Evolutionary conservation across 768 basidiomycete species (phyloP), one percentile per base, ranked within the genome.

Genomic region (Trametes maxima): DNA sequence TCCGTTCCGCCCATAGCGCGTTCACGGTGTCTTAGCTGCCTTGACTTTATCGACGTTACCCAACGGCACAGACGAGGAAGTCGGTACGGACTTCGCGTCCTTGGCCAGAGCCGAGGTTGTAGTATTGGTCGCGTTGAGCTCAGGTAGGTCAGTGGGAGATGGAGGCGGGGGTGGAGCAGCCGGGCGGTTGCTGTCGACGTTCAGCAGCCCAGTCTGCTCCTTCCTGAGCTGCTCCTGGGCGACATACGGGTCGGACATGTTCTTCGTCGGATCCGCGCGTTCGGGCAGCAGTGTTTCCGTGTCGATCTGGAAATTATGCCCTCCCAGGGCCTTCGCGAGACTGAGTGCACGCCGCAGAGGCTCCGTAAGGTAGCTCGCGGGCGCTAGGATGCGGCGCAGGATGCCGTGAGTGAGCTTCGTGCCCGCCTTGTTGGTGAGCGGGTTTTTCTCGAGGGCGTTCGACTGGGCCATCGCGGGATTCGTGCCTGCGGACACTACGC

Each of bases 131-230:
- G 36, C 48, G 36, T 57, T 57, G 25, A 46, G 19, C 55, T 33
- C 28, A 33, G 59, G 55, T 45, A 39, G 45, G 17, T 14, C 45
- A 13, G 28, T n/a, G 17, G 37, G 33, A 35, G 42, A 44, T 5
- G 46, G 21, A 2, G 52, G 21, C 6, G 44, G 35, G 17, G 57
- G 53, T 5, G 59, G 59, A 44, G 45, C 28, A n/a, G 55, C 59
- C 19, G 61, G 35, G 40, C 50, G 66, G 68, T 71, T 68, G 65
- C 70, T 71, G 65, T 71, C 70, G 50, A 71, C 2, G 60, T 71
- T 65, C 16, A 71, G 10, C n/a, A 71, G 10, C 37, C 68, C 70
- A 44, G 62, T 60, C 57, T 59, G 57, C 46, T 55, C 28, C 52
- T 47, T 35, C 17, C 57, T 52, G 47, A 45, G 36, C 33, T 53